Evolutionary conservation across 176 grass and related monocot species (phyloP).

Genomic region (Triticum turgidum): DNA sequence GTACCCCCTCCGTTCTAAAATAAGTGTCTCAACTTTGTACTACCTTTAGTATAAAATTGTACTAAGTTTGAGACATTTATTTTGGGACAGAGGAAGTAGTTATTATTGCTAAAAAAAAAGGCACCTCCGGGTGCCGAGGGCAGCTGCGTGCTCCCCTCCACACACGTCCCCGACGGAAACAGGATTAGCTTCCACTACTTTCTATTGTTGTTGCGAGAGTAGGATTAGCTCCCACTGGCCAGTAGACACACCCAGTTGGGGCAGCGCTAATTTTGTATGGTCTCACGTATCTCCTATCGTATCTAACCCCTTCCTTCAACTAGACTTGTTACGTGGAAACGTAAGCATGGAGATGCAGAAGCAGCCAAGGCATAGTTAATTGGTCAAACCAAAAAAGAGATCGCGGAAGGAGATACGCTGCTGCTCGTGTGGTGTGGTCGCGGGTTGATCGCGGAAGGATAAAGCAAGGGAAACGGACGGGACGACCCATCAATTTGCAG

Average conservation of each 20-base stretch:
- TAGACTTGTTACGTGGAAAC: not conserved
- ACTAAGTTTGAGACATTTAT: no score
- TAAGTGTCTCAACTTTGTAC: no score
- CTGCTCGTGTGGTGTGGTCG: not conserved
- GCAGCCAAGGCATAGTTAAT: not conserved
- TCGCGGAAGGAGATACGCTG: conserved; percentile 30
- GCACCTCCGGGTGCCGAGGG: no score
- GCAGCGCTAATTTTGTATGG: conserved; percentile 4
- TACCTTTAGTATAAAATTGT: no score
- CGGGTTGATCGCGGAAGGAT: not conserved
- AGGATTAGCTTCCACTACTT: no score
- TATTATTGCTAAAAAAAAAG: no score
- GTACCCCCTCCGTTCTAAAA: no score
- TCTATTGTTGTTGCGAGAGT: no score
- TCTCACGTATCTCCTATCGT: conserved; percentile 9
- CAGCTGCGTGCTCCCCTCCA: no score
- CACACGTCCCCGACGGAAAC: no score
- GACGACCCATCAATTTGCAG: conserved; percentile 1
- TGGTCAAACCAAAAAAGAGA: not conserved
- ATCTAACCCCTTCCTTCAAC: conserved; percentile 28
- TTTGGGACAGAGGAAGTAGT: no score
- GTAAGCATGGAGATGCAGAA: not conserved
- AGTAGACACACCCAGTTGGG: not conserved
- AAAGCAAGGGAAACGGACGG: not conserved
- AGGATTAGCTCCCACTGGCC: not conserved